Base-by-base conservation (phyloP, 306 rosid species). In the Medicago arabica region DNA sequence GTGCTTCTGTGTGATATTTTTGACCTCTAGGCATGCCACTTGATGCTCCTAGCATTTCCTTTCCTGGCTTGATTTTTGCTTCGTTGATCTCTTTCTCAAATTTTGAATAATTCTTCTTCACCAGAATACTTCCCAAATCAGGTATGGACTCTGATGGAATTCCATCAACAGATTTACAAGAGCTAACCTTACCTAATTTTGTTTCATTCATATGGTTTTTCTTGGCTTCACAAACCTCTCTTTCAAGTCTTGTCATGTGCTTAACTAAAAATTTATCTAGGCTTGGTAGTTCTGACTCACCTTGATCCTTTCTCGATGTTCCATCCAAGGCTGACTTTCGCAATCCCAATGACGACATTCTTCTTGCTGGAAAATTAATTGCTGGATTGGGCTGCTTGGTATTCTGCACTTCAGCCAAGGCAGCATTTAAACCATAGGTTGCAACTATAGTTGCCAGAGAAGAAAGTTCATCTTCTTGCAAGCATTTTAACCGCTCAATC, bases 401-500 rank as follows among this genome's bases (percentile, higher is more conserved):
- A 74, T 66, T 88, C 82, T 86, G 85, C 25, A 86, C 88, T 83
- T 92, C 91, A 72, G 85, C 88, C 81, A 95, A 88, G 83, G 89
- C 97, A 54, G 99, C 96, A 77, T 83, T 95, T 75, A 92, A 76
- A 80, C 99, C 97, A 78, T 88, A 90, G 70, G 97, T 92, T 76
- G 97, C 99, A 70, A 95, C 97, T 74, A 92, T 90, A 46, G 96
- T 92, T 75, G 96, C 97, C 46, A 95, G 93, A 71, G 99, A 90
- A 78, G 97, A 90, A 80, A 92, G 93, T 58, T 90, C 97, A 62
- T 86, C 91, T 84, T 90, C 99, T 72, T 83, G 85, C 89, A 95
- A 86, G 81, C 93, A 80, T 83, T 88, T 86, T 80, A 95, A 90
- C 91, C 97, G 86, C 85, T 84, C 91, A 72, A 85, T 74, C 91